Evolutionary conservation across 768 basidiomycete genomes (phyloP).

Genomic region (Lactarius sp.): DNA sequence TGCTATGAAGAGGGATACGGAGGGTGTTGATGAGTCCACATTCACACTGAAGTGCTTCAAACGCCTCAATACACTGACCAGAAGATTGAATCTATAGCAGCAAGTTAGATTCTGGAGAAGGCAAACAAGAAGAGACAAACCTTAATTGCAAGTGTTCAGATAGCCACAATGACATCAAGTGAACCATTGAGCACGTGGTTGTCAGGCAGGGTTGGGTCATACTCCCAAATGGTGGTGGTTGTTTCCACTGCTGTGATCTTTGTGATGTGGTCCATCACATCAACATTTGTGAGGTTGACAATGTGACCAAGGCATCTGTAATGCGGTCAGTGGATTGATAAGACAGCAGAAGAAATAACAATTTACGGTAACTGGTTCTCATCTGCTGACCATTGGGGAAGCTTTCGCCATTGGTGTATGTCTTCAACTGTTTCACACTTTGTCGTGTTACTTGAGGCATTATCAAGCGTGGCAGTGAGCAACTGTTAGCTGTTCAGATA

Average conservation of each 20-base stretch:
- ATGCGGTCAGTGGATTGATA: not conserved
- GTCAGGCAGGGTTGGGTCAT: not conserved
- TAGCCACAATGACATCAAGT: no score
- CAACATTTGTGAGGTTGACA: no score
- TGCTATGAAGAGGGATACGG: not conserved
- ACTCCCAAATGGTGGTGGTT: constrained; percentile 7
- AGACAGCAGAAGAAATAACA: not conserved
- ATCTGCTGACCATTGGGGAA: not conserved
- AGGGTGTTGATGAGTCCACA: no score
- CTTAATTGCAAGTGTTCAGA: no score
- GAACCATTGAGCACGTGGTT: not conserved
- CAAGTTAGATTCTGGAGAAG: no score
- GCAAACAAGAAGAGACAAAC: no score
- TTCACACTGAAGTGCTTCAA: no score
- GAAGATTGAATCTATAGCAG: no score
- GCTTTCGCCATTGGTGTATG: not conserved
- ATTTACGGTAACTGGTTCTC: not conserved
- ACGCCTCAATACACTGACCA: no score
- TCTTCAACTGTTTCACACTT: not conserved
- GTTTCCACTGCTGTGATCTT: not conserved
- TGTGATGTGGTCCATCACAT: no score
- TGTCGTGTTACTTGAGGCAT: not conserved
- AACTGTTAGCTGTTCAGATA: not conserved
- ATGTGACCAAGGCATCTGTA: no score
- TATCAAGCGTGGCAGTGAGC: not conserved